These are phyloP conservation scores for Cyclaneusma minus DNA, from an alignment of 2,329 filamentous ascomycete species.

Conservation along the genomic window DNA sequence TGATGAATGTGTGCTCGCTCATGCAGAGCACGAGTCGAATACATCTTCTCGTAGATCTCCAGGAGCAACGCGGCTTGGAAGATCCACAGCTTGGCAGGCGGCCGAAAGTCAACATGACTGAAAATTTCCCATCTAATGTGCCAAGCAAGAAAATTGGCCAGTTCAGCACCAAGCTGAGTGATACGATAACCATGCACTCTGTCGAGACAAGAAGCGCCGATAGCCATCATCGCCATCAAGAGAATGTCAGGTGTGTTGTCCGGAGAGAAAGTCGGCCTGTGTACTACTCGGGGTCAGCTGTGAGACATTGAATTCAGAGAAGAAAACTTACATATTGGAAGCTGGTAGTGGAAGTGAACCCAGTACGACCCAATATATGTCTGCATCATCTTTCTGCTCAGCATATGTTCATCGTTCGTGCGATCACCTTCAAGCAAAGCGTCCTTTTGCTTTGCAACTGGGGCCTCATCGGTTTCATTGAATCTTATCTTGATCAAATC, in stretches of 20 bases:
- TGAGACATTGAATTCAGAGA: neutral
- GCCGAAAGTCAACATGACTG: constrained; percentile 76
- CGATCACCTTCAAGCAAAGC: constrained; percentile 66
- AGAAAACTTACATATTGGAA: constrained; percentile 49
- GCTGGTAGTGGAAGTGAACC: constrained; percentile 84
- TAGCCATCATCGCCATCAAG: constrained; percentile 77
- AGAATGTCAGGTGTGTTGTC: constrained; percentile 76
- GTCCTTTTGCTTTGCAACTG: constrained; percentile 60
- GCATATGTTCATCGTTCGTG: constrained; percentile 43
- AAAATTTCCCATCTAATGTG: constrained; percentile 95
- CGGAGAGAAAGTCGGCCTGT: constrained; percentile 84
- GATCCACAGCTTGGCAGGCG: constrained; percentile 88
- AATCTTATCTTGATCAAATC: constrained; percentile 71
- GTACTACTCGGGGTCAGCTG: constrained; percentile 28
- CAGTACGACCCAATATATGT: constrained; percentile 88
- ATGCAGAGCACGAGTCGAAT: constrained; percentile 78
- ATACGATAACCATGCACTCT: constrained; percentile 61
- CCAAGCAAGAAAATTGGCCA: constrained; percentile 84
- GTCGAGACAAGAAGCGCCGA: constrained; percentile 81
- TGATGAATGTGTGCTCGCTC: constrained; percentile 95
- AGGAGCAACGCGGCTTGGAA: constrained; percentile 83
- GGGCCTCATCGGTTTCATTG: constrained; percentile 62
- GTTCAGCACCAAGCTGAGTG: constrained; percentile 60
- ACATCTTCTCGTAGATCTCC: constrained; percentile 97
- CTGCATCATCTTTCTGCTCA: constrained; percentile 92